A percentile compares a stretch with the other conserved stretches of the same genome.
Conservation (phyloP, 2,329 filamentous ascomycete genomes). For the Alternaria postmessia region DNA sequence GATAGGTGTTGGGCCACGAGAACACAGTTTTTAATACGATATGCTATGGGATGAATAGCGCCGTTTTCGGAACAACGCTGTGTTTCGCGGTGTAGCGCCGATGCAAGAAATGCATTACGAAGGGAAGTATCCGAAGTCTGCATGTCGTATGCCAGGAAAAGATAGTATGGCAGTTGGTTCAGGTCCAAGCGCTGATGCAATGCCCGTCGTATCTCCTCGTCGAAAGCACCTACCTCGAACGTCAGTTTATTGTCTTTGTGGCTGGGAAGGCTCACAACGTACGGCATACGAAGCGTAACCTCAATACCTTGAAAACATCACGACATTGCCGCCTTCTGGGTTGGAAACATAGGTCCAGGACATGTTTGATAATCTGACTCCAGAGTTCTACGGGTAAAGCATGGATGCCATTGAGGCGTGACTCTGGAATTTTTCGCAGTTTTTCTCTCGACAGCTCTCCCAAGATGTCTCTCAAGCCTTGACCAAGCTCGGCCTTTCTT, state of each 20-base stretch:
- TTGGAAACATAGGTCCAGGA: background rate
- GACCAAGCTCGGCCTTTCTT: background rate
- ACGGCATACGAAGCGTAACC: background rate
- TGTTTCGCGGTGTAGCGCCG: background rate
- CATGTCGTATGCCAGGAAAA: background rate
- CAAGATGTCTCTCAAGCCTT: background rate
- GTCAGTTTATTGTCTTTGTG: background rate
- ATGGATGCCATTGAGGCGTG: background rate
- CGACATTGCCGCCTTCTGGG: background rate
- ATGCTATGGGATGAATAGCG: background rate
- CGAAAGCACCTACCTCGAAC: background rate
- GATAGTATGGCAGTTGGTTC: background rate
- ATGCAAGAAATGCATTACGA: background rate
- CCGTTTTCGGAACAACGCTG: background rate
- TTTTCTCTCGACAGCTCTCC: background rate
- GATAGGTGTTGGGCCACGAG: conserved; percentile 1
- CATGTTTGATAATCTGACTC: background rate
- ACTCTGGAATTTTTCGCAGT: background rate
- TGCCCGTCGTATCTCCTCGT: background rate
- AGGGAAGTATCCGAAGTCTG: background rate
- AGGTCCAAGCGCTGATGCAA: background rate
- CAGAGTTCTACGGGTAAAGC: background rate
- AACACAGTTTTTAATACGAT: background rate
- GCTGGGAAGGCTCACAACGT: background rate
- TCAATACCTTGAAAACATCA: background rate